A percentile compares a stretch with the other conserved stretches of the same genome.
Conservation (phyloP, 352 stramenopile species). For the Globisporangium radiosum region DNA sequence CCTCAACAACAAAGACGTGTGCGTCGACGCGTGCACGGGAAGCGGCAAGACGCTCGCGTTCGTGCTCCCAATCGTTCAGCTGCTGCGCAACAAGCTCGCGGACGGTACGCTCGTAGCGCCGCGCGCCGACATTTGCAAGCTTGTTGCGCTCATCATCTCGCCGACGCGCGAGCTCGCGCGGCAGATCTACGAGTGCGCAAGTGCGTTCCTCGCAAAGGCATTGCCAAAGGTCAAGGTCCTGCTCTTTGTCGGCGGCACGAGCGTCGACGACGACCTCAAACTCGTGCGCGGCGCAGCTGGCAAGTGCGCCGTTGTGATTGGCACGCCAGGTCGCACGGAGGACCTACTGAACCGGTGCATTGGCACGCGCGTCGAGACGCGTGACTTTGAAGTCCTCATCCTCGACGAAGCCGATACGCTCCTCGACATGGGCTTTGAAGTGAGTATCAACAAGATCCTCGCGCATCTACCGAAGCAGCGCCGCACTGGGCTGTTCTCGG, state of each 20-base stretch:
- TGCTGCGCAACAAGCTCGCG: constrained; percentile 67
- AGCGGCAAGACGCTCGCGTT: constrained; percentile 95
- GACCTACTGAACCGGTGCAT: constrained; percentile 86
- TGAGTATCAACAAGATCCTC: constrained; percentile 95
- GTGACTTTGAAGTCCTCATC: constrained; percentile 96
- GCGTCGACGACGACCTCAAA: constrained; percentile 79
- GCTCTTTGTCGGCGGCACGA: constrained; percentile 89
- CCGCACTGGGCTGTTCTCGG: constrained; percentile 90
- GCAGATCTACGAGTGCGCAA: constrained; percentile 77
- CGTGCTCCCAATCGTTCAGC: constrained; percentile 91
- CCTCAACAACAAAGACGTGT: constrained; percentile 92
- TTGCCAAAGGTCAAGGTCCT: constrained; percentile 65
- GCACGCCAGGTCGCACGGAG: constrained; percentile 77
- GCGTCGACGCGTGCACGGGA: constrained; percentile 92
- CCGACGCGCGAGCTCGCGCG: constrained; percentile 86
- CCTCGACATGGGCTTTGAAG: constrained; percentile 97
- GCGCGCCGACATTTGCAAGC: constrained; percentile 54
- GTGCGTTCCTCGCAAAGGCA: constrained; percentile 53
- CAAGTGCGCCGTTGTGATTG: constrained; percentile 72
- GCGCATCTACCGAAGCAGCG: constrained; percentile 95
- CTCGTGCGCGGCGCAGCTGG: constrained; percentile 49
- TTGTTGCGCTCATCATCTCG: constrained; percentile 82
- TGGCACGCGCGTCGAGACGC: constrained; percentile 73
- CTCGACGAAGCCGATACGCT: constrained; percentile 99
- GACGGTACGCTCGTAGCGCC: constrained; percentile 53